These are phyloP conservation scores for Pseudogymnoascus sp. DNA, from an alignment of 2,329 filamentous ascomycete species.

Conservation along the genomic window DNA sequence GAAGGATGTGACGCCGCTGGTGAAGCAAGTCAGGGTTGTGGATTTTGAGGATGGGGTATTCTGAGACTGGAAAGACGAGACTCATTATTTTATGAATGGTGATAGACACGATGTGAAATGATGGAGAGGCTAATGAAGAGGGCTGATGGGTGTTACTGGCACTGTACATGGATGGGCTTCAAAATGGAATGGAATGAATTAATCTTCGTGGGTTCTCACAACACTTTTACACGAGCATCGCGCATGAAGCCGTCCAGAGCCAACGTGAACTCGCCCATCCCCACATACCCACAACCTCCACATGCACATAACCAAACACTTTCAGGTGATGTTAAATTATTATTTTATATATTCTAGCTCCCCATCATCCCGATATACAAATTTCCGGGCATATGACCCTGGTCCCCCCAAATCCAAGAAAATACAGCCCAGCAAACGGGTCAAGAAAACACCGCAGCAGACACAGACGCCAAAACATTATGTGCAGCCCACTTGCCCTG, in stretches of 20 bases:
- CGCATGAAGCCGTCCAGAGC: not conserved
- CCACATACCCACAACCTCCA: not conserved
- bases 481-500: not conserved
- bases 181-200: not conserved
- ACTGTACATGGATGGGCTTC: not conserved
- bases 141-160: not conserved
- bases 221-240: not conserved
- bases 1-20: constrained; percentile 37
- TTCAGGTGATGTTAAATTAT: not conserved
- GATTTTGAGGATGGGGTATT: constrained; percentile 50
- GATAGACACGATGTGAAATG: not conserved
- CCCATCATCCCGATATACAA: not conserved
- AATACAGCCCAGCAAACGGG: not conserved
- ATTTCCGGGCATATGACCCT: not conserved
- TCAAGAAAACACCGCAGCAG: not conserved
- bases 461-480: not conserved
- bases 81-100: not conserved
- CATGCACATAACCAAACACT: not conserved
- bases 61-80: constrained; percentile 20
- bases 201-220: constrained; percentile 8
- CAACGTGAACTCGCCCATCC: not conserved
- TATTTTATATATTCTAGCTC: not conserved
- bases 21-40: constrained; percentile 48
- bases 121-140: no score
- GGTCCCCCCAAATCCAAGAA: not conserved